phyloP scores from a whole-genome alignment of 2,329 filamentous ascomycete genomes.

The Aspergillus proliferans region DNA sequence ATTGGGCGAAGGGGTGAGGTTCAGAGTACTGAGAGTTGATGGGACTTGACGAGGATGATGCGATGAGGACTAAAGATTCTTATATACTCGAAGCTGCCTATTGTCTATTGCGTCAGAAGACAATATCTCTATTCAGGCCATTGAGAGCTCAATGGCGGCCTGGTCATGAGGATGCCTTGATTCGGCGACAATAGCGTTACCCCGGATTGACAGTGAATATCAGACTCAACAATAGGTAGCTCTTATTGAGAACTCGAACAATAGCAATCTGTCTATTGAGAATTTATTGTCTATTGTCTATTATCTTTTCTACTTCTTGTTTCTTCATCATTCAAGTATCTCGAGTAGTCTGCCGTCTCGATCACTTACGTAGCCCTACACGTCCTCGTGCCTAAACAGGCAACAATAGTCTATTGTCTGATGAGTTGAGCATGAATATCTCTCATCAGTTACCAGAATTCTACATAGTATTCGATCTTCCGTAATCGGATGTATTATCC shows the following conservation, averaged over 20 bases:
- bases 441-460: too few relatives aligned
- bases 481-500: too few relatives aligned
- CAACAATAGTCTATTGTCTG: too few relatives aligned
- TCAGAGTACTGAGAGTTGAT: slow-evolving; percentile 1
- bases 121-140: background rate
- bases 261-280: background rate
- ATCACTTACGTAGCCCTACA: too few relatives aligned
- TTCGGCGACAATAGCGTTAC: background rate
- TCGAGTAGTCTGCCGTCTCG: background rate
- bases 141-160: background rate
- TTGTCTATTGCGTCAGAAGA: background rate
- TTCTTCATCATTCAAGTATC: background rate
- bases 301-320: background rate
- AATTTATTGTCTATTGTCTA: background rate
- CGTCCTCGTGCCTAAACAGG: too few relatives aligned
- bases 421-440: too few relatives aligned
- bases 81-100: background rate
- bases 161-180: background rate
- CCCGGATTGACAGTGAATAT: background rate
- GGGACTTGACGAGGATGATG: background rate
- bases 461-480: too few relatives aligned
- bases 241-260: background rate
- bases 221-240: background rate
- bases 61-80: background rate
- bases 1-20: slow-evolving; percentile 5